These are phyloP conservation scores for Schwanniomyces polymorphus DNA, from an alignment of 805 yeast species.

Conservation along the genomic window DNA sequence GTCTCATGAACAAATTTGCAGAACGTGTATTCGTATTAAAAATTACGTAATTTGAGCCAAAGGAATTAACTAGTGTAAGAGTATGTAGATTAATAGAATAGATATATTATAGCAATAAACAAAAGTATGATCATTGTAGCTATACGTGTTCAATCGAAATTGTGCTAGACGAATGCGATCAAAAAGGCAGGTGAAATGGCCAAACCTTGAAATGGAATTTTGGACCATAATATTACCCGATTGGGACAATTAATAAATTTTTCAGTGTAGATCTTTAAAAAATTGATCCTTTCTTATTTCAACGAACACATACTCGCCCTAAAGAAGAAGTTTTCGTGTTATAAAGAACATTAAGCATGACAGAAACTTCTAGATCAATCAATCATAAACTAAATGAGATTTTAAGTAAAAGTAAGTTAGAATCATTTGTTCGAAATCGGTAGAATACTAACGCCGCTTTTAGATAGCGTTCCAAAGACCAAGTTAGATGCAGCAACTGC, in stretches of 20 bases:
- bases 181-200: background rate
- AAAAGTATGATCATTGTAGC: too few species aligned
- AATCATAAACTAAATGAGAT: conserved; percentile 45
- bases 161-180: too few species aligned
- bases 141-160: too few species aligned
- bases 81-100: too few species aligned
- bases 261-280: background rate
- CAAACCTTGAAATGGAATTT: background rate
- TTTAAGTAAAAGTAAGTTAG: conserved; percentile 33
- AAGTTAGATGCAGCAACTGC: conserved; percentile 35
- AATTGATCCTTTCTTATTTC: background rate
- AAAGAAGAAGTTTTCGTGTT: background rate
- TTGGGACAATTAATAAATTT: background rate
- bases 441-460: background rate
- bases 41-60: too few species aligned
- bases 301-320: background rate
- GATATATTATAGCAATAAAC: too few species aligned
- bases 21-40: too few species aligned
- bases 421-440: background rate
- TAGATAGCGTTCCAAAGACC: conserved; percentile 24
- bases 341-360: conserved; percentile 15
- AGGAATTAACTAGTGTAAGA: too few species aligned
- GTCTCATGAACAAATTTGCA: too few species aligned
- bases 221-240: background rate
- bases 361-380: conserved; percentile 42